Conservation (phyloP, 2,329 filamentous ascomycete genomes). For the Alternaria atra region DNA sequence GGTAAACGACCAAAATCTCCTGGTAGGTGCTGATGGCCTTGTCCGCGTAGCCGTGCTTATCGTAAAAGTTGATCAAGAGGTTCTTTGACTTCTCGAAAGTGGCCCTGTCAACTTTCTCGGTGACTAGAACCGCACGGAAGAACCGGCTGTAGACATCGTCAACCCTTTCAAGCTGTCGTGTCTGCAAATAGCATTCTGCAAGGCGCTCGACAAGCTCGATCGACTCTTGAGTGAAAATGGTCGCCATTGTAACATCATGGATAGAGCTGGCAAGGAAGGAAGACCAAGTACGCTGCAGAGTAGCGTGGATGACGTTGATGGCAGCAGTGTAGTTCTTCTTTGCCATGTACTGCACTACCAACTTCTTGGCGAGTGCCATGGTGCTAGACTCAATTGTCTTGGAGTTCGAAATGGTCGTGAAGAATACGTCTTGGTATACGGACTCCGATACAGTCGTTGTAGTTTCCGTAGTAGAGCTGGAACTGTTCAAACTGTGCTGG, state of each 20-base stretch:
- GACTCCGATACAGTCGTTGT: slow-evolving; percentile 53
- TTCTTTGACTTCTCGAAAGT: slow-evolving; percentile 49
- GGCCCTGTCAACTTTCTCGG: slow-evolving; percentile 36
- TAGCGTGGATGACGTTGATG: slow-evolving; percentile 56
- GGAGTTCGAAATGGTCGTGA: slow-evolving; percentile 51
- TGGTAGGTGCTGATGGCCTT: slow-evolving; percentile 49
- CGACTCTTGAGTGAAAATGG: slow-evolving; percentile 55
- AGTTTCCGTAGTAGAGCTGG: slow-evolving; percentile 48
- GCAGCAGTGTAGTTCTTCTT: slow-evolving; percentile 60
- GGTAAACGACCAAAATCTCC: slow-evolving; percentile 51
- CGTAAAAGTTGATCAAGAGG: slow-evolving; percentile 50
- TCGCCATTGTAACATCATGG: slow-evolving; percentile 56
- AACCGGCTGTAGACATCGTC: slow-evolving; percentile 52
- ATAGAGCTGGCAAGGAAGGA: slow-evolving; percentile 57
- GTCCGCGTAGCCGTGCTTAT: slow-evolving; percentile 50
- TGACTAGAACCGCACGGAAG: slow-evolving; percentile 50
- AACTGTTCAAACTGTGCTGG: slow-evolving; percentile 45
- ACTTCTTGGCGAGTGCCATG: slow-evolving; percentile 53
- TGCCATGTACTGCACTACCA: slow-evolving; percentile 55
- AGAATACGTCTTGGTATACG: slow-evolving; percentile 56
- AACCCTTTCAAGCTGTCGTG: slow-evolving; percentile 49
- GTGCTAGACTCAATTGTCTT: slow-evolving; percentile 54
- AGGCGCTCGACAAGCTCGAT: slow-evolving; percentile 59
- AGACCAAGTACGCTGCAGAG: slow-evolving; percentile 58
- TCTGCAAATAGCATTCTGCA: slow-evolving; percentile 56